Base-by-base conservation (phyloP, 1,139 yeast species). In the Taphrina deformans region DNA sequence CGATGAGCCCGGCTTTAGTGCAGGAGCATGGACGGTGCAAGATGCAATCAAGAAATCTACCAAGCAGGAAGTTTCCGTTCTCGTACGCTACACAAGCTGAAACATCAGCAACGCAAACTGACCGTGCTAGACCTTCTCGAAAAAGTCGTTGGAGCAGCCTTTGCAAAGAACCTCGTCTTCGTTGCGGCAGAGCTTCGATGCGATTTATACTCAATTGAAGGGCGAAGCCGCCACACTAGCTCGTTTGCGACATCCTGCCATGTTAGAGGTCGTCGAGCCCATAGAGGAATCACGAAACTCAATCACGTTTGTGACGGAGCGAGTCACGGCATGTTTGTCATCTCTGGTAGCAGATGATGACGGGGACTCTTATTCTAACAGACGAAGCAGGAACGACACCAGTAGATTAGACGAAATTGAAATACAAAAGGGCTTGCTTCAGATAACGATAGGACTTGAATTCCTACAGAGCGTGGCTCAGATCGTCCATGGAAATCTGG, bases 1-100 rank as follows among this genome's bases (percentile, higher is more conserved):
- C 70, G 82, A 85, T 5, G 85, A 88, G 68, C 88, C 96, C 0
- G 78, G 89, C 6, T 89, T 92, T 74, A 80, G 80, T 1, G 82
- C 88, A 5, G 96, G 90, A 35, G 90, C 96, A 18, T 93, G 98
- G 98, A 76, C 85, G 10, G 84, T 93, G 0, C 89, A 85, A 71
- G 90, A 93, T 1, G 98, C 96, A 31, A 88, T 87, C 71, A 85
- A 84, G 62, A 85, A 85, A 69, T 77, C 83, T 29, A 69, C 75
- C 1, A 71, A 71, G n/a, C 73, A 71, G 60, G 72, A 65, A 45
- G 73, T 72, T 60, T 51, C 71, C 45, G 52, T 60, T 16, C 55
- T 38, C 59, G 50, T 55, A 16, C 5, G 31, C 12, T 12, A 38
- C 18, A 46, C 23, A 29, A 12, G 23, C 46, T 7, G 31, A 27